Evolutionary conservation across 2,329 filamentous ascomycete genomes (phyloP).

Genomic region (Colletotrichum sp.): DNA sequence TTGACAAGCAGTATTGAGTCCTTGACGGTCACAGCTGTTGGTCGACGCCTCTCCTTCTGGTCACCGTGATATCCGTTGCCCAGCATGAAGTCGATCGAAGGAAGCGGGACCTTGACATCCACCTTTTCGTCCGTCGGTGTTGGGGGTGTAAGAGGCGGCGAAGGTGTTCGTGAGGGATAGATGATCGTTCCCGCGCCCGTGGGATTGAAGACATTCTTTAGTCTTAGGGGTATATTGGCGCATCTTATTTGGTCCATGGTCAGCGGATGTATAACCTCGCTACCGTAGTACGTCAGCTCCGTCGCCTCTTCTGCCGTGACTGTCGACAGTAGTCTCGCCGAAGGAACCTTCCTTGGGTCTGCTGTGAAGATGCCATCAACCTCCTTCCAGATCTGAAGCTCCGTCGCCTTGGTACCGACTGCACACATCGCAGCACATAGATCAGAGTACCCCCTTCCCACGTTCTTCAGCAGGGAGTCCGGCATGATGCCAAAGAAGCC

Average conservation of each 20-base stretch:
- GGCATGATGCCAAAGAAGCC: conserved; percentile 97
- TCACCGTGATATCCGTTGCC: conserved; percentile 4
- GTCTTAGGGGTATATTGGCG: conserved; percentile 82
- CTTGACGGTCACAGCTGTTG: conserved; percentile 95
- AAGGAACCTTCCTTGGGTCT: conserved; percentile 90
- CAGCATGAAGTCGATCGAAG: conserved; percentile 4
- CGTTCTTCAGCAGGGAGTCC: conserved; percentile 82
- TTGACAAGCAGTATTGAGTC: conserved; percentile 96
- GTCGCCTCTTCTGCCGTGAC: conserved; percentile 96
- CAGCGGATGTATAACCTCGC: conserved; percentile 97
- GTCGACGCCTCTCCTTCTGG: conserved; percentile 55
- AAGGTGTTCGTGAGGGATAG: conserved; percentile 70
- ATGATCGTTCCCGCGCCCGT: conserved; percentile 80
- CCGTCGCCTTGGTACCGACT: conserved; percentile 81
- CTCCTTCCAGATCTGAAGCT: conserved; percentile 98
- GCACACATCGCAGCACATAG: conserved; percentile 91
- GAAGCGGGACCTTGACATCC: conserved; percentile 50
- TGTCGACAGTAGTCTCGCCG: conserved; percentile 79
- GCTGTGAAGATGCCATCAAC: conserved; percentile 90
- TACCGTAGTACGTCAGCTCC: conserved; percentile 91
- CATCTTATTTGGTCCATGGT: conserved; percentile 97
- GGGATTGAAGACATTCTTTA: conserved; percentile 91
- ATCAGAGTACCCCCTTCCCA: conserved; percentile 96
- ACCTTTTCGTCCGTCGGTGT: conserved; percentile 43
- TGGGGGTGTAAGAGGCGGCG: conserved; percentile 62